Conservation (phyloP, 2,329 filamentous ascomycete genomes). For the Monilinia fructigena region DNA sequence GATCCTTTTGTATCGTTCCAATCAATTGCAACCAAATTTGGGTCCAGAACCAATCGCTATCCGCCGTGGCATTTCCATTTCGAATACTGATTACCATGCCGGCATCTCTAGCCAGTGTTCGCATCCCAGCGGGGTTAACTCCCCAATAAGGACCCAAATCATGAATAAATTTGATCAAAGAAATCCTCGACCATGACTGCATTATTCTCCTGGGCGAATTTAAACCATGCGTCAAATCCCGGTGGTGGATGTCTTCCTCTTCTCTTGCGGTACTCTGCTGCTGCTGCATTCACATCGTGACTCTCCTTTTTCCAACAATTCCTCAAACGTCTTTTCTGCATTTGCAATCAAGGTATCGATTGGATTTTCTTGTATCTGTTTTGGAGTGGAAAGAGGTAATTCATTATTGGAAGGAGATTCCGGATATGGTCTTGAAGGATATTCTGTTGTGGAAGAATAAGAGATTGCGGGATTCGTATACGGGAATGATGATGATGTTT, state of each 20-base stretch:
- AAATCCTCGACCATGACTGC: conserved; percentile 61
- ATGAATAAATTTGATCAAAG: conserved; percentile 54
- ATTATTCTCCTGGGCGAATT: conserved; percentile 51
- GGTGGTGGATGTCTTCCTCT: conserved; percentile 62
- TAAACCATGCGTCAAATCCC: conserved; percentile 60
- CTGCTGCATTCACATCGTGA: conserved; percentile 46
- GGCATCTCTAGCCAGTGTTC: conserved; percentile 52
- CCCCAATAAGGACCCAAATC: conserved; percentile 50
- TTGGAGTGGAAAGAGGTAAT: conserved; percentile 3
- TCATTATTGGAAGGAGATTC: not conserved
- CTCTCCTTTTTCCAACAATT: conserved; percentile 45
- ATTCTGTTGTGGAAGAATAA: not conserved
- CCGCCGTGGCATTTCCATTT: conserved; percentile 50
- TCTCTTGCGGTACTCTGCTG: conserved; percentile 53
- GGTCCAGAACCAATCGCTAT: conserved; percentile 45
- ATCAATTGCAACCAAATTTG: conserved; percentile 44
- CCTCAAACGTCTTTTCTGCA: conserved; percentile 44
- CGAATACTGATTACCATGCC: conserved; percentile 63
- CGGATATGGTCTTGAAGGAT: not conserved
- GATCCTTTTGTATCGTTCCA: conserved; percentile 47
- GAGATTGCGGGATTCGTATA: conserved; percentile 9
- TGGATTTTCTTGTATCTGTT: conserved; percentile 41
- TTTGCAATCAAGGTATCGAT: conserved; percentile 48
- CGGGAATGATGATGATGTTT: not conserved
- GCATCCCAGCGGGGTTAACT: conserved; percentile 48